These are phyloP conservation scores for Ceratopteris richardii DNA, from an alignment of 75 land plant genomes.

Conservation along the genomic window DNA sequence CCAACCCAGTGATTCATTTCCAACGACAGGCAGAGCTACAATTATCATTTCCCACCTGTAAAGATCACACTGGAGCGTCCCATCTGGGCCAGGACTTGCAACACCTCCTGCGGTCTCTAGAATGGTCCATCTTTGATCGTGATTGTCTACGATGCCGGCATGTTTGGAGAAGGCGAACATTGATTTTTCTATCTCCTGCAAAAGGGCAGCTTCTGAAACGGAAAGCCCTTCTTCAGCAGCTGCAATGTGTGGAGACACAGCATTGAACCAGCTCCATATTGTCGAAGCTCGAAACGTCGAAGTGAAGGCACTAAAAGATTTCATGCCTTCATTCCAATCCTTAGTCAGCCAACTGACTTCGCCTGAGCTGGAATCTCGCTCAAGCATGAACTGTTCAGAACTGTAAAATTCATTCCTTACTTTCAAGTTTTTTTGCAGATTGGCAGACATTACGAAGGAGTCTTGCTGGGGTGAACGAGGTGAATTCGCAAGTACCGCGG, in stretches of 20 bases:
- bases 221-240: constrained; percentile 52
- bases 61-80: constrained; percentile 84
- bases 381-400: not conserved
- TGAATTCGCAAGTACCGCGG: constrained; percentile 15
- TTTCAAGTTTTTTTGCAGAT: not conserved
- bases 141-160: not conserved
- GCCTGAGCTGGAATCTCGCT: not conserved
- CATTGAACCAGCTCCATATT: constrained; percentile 68
- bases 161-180: constrained; percentile 23
- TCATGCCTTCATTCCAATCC: not conserved
- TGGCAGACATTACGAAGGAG: no score
- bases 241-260: constrained; percentile 84
- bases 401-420: not conserved
- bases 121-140: constrained; percentile 29
- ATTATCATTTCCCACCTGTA: constrained; percentile 47
- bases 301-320: not conserved
- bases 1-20: no score
- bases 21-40: no score
- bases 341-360: not conserved
- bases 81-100: constrained; percentile 94
- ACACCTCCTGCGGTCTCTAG: constrained; percentile 97
- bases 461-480: not conserved
- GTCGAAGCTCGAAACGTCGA: constrained; percentile 21
- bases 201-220: constrained; percentile 39
- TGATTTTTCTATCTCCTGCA: constrained; percentile 20